A percentile compares a stretch with the other conserved stretches of the same genome.
Conservation (phyloP, 306 rosid species). For the Casuarina cunninghamiana region DNA sequence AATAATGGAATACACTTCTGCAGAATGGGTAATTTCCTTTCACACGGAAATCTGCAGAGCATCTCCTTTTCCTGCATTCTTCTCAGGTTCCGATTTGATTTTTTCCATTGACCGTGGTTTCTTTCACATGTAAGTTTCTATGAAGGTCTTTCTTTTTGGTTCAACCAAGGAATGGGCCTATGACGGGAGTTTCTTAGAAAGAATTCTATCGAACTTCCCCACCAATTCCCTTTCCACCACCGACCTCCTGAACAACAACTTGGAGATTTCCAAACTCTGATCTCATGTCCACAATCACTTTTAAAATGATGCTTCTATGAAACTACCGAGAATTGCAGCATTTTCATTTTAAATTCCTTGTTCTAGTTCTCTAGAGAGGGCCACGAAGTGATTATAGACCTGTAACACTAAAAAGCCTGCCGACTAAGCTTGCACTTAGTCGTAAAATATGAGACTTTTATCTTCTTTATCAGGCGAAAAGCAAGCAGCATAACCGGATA, state of each 20-base stretch:
- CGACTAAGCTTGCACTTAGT: not conserved
- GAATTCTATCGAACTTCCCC: not conserved
- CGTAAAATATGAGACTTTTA: not conserved
- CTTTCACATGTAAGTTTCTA: not conserved
- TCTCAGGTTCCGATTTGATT: constrained; percentile 14
- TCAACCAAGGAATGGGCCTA: not conserved
- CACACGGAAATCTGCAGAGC: too few species aligned
- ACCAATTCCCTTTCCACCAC: not conserved
- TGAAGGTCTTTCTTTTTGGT: not conserved
- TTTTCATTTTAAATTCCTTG: too few species aligned
- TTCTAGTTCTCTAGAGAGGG: not conserved
- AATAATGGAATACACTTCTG: too few species aligned
- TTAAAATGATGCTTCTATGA: not conserved
- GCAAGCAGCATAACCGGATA: not conserved
- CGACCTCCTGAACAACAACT: not conserved
- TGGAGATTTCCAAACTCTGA: not conserved
- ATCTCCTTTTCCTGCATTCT: too few species aligned
- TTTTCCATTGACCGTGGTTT: not conserved
- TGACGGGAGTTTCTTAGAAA: not conserved
- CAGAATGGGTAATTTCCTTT: too few species aligned
- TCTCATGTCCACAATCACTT: not conserved
- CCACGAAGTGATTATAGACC: not conserved
- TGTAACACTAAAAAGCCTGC: not conserved
- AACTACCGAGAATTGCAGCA: too few species aligned
- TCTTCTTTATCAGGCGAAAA: not conserved